Conservation (phyloP, 257 asterid species). For the Solanum chiquidenum region DNA sequence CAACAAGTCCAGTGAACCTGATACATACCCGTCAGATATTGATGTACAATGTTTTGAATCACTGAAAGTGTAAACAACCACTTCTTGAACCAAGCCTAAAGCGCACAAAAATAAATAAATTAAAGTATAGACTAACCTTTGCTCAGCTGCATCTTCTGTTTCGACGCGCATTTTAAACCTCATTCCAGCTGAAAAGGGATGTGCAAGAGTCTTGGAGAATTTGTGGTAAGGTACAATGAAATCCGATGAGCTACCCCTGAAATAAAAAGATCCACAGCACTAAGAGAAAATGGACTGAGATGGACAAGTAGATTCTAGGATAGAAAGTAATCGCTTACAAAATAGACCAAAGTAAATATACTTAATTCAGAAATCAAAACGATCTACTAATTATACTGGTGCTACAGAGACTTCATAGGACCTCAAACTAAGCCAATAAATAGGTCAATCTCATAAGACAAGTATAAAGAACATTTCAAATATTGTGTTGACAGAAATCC, state of each 20-base stretch:
- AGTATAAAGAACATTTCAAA: not conserved
- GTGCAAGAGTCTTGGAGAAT: slow-evolving; percentile 65
- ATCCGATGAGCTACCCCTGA: slow-evolving; percentile 77
- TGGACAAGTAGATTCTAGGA: not conserved
- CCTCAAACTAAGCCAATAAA: not conserved
- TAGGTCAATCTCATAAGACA: not conserved
- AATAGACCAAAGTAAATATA: not conserved
- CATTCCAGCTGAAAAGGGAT: slow-evolving; percentile 67
- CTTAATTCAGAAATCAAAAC: not conserved
- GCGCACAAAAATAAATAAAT: not conserved
- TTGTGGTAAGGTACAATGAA: slow-evolving; percentile 62
- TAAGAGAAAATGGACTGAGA: not conserved
- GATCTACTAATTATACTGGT: not conserved
- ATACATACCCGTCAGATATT: not conserved
- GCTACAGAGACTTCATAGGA: not conserved
- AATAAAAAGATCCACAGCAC: not conserved
- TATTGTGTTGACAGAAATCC: not conserved
- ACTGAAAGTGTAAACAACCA: not conserved
- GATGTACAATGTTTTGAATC: not conserved
- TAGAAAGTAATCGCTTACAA: not conserved
- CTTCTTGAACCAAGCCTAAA: not conserved
- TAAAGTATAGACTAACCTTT: slow-evolving; percentile 44
- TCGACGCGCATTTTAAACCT: slow-evolving; percentile 76
- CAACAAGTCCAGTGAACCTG: slow-evolving; percentile 73
- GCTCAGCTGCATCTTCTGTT: slow-evolving; percentile 86